Conservation (phyloP, 78 protist genomes). For the slime mould (Dictyostelium discoideum) region DNA sequence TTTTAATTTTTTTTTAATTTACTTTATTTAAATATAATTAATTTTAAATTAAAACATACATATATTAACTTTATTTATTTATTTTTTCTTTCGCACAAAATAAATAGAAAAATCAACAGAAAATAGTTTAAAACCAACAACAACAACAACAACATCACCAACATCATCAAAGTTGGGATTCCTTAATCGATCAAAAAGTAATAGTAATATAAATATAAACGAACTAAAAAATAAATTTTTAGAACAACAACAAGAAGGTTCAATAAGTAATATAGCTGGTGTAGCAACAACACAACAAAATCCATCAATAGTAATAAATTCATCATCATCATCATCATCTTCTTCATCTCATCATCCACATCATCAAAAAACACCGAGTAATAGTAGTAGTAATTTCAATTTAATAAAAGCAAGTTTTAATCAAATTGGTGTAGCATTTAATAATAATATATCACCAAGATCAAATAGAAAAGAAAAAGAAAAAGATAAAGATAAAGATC, state of each 20-base stretch:
- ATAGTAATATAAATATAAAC: neutral
- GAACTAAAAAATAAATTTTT: conserved; percentile 6
- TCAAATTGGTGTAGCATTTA: neutral
- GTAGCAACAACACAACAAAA: neutral
- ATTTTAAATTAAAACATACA: neutral
- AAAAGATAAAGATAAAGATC: neutral
- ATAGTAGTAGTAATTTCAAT: conserved; percentile 10
- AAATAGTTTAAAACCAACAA: neutral
- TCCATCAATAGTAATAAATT: neutral
- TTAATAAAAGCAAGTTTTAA: conserved; percentile 4
- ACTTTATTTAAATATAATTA: neutral
- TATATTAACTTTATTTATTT: neutral
- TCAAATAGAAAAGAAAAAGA: neutral
- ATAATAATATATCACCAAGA: neutral
- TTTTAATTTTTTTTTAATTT: neutral
- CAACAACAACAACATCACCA: neutral
- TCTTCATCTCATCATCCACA: neutral
- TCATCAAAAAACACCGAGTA: neutral
- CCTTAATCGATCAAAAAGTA: neutral
- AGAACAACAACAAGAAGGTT: neutral
- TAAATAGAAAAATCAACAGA: neutral
- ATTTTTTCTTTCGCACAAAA: neutral
- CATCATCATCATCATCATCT: neutral
- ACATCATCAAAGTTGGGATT: neutral
- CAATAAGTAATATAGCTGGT: neutral